These are phyloP conservation scores for Blastobotrys persicus DNA, from an alignment of 1,139 yeast genomes.

Conservation along the genomic window DNA sequence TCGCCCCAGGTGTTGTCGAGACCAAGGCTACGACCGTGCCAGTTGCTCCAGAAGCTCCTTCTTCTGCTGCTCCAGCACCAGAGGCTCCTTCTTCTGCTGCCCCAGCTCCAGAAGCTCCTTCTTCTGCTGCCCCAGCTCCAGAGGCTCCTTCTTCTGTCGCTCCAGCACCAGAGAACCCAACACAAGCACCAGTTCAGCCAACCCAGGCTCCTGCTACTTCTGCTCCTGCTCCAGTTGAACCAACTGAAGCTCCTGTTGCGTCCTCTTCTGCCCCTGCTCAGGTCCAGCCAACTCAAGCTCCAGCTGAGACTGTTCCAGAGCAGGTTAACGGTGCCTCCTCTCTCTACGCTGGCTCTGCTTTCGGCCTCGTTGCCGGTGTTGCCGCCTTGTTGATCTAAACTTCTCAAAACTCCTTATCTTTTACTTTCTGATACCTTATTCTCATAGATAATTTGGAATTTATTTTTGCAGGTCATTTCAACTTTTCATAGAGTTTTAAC, in stretches of 20 bases:
- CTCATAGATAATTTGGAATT: not conserved
- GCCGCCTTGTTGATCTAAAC: constrained; percentile 9
- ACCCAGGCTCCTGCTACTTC: not conserved
- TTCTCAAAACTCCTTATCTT: not conserved
- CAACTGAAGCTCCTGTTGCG: constrained; percentile 5
- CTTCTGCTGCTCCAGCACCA: constrained; percentile 1
- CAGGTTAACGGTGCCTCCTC: constrained; percentile 7
- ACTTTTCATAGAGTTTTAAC: not conserved
- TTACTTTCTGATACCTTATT: not conserved
- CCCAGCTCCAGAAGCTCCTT: not conserved
- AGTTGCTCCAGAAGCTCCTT: not conserved
- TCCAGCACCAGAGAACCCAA: not conserved
- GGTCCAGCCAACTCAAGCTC: not conserved
- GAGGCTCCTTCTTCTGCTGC: not conserved
- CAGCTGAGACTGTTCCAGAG: constrained; percentile 2
- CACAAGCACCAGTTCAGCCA: not conserved
- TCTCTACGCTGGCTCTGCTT: constrained; percentile 5
- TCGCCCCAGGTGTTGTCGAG: constrained; percentile 9
- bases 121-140: constrained; percentile 1
- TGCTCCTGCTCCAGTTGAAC: not conserved
- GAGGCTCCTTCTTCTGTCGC: not conserved
- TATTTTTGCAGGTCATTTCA: not conserved
- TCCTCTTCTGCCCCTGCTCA: not conserved
- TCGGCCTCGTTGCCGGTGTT: constrained; percentile 6
- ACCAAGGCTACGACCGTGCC: constrained; percentile 1